phyloP scores from a whole-genome alignment of 2,329 filamentous ascomycete species.

The Pleomassaria siparia region DNA sequence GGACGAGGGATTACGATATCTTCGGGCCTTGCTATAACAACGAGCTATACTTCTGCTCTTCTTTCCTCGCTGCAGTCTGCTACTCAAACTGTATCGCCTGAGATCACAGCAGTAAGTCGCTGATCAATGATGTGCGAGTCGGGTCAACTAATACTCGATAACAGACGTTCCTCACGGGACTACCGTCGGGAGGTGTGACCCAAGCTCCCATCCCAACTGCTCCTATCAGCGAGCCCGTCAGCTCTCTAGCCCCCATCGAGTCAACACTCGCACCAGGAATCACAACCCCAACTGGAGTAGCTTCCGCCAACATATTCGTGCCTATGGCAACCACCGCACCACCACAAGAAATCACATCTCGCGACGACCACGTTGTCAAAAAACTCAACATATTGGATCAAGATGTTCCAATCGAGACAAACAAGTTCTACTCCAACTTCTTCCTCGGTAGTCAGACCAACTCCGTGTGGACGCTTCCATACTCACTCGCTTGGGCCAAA shows the following conservation, averaged over 20 bases:
- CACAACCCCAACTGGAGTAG: constrained; percentile 15
- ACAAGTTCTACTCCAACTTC: constrained; percentile 74
- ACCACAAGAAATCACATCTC: constrained; percentile 39
- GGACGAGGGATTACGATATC: constrained; percentile 28
- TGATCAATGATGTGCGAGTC: neutral
- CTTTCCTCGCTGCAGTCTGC: constrained; percentile 32
- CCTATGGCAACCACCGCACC: constrained; percentile 45
- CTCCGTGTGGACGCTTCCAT: constrained; percentile 71
- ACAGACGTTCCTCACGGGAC: constrained; percentile 33
- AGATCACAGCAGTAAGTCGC: constrained; percentile 32
- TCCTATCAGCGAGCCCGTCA: constrained; percentile 18
- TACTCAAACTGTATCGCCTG: constrained; percentile 23
- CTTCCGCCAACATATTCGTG: constrained; percentile 42
- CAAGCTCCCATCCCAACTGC: constrained; percentile 26
- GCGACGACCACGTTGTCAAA: constrained; percentile 46
- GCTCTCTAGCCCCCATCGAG: constrained; percentile 28
- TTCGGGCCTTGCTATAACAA: constrained; percentile 25
- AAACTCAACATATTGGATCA: constrained; percentile 42
- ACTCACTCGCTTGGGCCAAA: constrained; percentile 48
- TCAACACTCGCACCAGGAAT: constrained; percentile 33
- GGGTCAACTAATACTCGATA: constrained; percentile 8
- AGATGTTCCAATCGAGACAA: constrained; percentile 62
- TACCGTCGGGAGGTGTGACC: constrained; percentile 35
- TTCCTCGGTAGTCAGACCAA: constrained; percentile 72
- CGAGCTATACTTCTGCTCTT: constrained; percentile 30